Conservation (phyloP, 352 stramenopile species). For the Peronospora farinosa region DNA sequence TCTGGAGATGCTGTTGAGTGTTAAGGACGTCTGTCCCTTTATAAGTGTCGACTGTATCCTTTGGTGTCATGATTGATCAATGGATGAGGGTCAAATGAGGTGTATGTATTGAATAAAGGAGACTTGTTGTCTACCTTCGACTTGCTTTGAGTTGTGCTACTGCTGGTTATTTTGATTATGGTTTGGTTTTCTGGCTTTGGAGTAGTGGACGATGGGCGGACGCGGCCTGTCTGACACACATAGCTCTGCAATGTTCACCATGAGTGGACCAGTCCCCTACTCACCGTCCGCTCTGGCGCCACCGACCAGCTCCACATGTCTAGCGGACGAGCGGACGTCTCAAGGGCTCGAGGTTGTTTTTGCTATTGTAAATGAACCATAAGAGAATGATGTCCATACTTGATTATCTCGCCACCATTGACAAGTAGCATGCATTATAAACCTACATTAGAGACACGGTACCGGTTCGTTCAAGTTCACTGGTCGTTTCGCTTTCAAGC, state of each 20-base stretch:
- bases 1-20: conserved; percentile 10
- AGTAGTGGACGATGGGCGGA: conserved; percentile 18
- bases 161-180: conserved; percentile 26
- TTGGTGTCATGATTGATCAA: conserved; percentile 35
- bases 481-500: conserved; percentile 9
- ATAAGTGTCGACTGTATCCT: conserved; percentile 28
- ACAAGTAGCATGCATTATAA: no score
- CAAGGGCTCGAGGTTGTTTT: no score
- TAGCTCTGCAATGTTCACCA: neutral
- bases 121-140: conserved; percentile 5
- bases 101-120: conserved; percentile 6
- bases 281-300: conserved; percentile 11
- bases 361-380: no score
- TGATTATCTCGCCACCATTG: no score
- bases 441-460: no score
- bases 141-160: conserved; percentile 15
- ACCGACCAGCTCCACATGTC: no score
- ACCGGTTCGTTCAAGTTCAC: conserved; percentile 2
- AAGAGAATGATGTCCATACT: no score
- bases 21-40: conserved; percentile 2
- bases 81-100: neutral
- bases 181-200: conserved; percentile 24
- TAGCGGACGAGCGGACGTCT: no score
- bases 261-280: conserved; percentile 6
- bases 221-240: conserved; percentile 15